phyloP scores from a whole-genome alignment of 2,329 filamentous ascomycete genomes.

The Verticillium nubilum region DNA sequence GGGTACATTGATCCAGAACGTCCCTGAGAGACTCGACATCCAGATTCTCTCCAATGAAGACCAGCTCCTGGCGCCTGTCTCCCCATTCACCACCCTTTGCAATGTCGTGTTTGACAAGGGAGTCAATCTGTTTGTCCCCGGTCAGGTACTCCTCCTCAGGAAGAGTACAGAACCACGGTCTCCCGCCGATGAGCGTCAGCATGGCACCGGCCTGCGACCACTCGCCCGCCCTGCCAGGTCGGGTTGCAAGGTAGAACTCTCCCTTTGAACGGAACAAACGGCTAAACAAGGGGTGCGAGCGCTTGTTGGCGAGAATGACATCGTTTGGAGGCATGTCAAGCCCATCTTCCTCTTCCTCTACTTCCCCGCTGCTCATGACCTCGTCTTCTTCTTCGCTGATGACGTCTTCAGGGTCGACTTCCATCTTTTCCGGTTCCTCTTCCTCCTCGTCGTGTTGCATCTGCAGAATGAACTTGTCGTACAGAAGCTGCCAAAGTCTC shows the following conservation, averaged over 20 bases:
- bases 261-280: constrained; percentile 60
- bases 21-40: constrained; percentile 44
- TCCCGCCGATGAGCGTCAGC: constrained; percentile 53
- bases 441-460: constrained; percentile 34
- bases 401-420: constrained; percentile 21
- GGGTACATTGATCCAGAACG: constrained; percentile 53
- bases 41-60: constrained; percentile 66
- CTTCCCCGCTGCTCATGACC: constrained; percentile 15
- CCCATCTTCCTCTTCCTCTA: constrained; percentile 16
- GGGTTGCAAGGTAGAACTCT: constrained; percentile 53
- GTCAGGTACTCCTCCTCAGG: constrained; percentile 44
- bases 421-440: constrained; percentile 26
- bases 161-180: constrained; percentile 55
- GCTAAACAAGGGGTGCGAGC: constrained; percentile 43
- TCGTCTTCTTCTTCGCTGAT: constrained; percentile 23
- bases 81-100: constrained; percentile 57
- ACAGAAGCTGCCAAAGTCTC: constrained; percentile 37
- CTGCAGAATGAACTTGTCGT: constrained; percentile 46
- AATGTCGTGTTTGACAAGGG: constrained; percentile 44
- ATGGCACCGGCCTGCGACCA: constrained; percentile 63
- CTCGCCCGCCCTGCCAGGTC: constrained; percentile 48
- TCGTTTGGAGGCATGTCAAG: constrained; percentile 30
- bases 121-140: constrained; percentile 39
- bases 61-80: constrained; percentile 65
- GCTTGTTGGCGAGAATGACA: constrained; percentile 49